These are phyloP conservation scores for Trichophyton rubrum DNA, from an alignment of 2,329 filamentous ascomycete species.

Conservation along the genomic window DNA sequence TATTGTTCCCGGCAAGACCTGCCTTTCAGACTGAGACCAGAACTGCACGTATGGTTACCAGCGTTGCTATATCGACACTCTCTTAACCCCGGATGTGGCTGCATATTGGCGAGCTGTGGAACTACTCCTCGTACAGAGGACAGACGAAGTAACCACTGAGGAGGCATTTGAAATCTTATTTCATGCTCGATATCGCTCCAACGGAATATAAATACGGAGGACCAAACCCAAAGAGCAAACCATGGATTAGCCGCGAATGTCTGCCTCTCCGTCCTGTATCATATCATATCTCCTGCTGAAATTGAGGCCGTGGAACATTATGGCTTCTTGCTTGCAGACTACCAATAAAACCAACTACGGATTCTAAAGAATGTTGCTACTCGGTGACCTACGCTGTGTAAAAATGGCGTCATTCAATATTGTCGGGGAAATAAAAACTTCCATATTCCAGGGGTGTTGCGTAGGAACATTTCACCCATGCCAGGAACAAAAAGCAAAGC, in stretches of 20 bases:
- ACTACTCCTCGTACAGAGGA: neutral
- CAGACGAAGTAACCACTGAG: neutral
- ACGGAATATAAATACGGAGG: neutral
- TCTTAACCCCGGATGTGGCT: neutral
- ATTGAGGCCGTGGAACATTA: neutral
- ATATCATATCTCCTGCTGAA: neutral
- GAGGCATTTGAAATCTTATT: neutral
- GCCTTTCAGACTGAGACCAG: no score
- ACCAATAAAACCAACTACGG: neutral
- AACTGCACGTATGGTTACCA: no score
- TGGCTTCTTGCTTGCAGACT: neutral
- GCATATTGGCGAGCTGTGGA: neutral
- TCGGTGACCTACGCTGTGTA: neutral
- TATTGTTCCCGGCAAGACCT: no score
- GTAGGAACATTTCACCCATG: neutral
- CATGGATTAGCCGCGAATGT: neutral
- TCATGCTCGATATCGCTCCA: neutral
- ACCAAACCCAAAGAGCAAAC: neutral
- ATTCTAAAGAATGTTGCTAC: neutral
- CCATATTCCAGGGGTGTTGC: neutral
- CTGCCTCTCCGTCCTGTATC: neutral
- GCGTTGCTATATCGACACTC: neutral
- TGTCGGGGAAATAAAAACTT: neutral
- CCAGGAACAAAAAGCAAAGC: neutral
- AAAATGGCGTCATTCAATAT: neutral